Percentiles rank a stretch among this genome's conserved stretches.
phyloP scores from a whole-genome alignment of 495 filamentous ascomycete species.

The Aspergillus asperescens region DNA sequence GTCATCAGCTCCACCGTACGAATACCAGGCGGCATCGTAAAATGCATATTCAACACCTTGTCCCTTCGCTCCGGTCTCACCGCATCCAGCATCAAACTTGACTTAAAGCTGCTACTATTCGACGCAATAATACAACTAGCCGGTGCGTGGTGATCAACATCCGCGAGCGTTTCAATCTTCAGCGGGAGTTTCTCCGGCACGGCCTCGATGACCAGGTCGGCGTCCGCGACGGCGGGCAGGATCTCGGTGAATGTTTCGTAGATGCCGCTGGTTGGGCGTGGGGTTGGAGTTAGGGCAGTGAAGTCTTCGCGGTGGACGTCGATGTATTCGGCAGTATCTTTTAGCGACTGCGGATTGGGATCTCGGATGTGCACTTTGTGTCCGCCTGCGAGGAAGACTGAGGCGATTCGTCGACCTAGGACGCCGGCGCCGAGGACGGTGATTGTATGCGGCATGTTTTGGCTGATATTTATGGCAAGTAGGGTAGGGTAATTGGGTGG shows the following conservation, averaged over 20 bases:
- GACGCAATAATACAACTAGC: slow-evolving; percentile 45
- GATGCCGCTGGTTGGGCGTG: slow-evolving; percentile 3
- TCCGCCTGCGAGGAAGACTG: slow-evolving; percentile 37
- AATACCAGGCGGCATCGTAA: slow-evolving; percentile 47
- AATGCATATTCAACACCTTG: slow-evolving; percentile 46
- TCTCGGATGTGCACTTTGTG: slow-evolving; percentile 42
- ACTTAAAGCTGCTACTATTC: slow-evolving; percentile 33
- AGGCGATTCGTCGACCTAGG: slow-evolving; percentile 44
- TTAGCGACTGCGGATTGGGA: slow-evolving; percentile 22
- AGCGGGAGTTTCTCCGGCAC: slow-evolving; percentile 47
- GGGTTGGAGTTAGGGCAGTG: slow-evolving; percentile 8
- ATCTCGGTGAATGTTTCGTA: slow-evolving; percentile 24
- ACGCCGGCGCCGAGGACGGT: slow-evolving; percentile 43
- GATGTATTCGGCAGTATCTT: slow-evolving; percentile 29
- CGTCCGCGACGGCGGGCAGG: slow-evolving; percentile 20
- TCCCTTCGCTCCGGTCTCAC: slow-evolving; percentile 14
- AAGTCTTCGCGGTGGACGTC: slow-evolving; percentile 30
- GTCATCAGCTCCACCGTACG: slow-evolving; percentile 54
- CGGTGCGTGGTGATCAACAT: slow-evolving; percentile 38
- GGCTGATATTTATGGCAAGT: no score
- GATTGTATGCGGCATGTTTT: slow-evolving; percentile 24
- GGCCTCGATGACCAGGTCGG: slow-evolving; percentile 47
- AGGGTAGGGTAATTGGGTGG: not conserved
- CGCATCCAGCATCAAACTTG: slow-evolving; percentile 24
- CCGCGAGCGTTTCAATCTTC: slow-evolving; percentile 42